Percentiles rank a stretch among this genome's conserved stretches.
Conservation (phyloP, 129 eudicot species). For the Pittosporum tobira region DNA sequence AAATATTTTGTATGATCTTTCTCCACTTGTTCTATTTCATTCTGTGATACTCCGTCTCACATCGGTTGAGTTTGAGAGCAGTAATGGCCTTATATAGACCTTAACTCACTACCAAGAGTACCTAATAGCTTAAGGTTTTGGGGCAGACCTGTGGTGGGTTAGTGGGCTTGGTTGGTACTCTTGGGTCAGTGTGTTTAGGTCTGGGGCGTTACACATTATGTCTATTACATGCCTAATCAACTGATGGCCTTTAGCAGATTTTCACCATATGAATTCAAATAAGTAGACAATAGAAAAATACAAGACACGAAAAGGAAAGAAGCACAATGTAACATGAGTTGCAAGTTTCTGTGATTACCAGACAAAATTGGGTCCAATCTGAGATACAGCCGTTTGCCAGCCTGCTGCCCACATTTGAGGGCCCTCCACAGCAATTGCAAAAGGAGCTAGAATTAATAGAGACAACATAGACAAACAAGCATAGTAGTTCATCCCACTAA, state of each 20-base stretch:
- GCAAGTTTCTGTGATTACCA: conserved; percentile 25
- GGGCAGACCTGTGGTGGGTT: too few relatives aligned
- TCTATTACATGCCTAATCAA: neutral
- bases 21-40: too few relatives aligned
- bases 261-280: neutral
- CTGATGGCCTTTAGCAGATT: neutral
- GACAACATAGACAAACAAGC: conserved; percentile 46
- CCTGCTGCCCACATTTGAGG: conserved; percentile 51
- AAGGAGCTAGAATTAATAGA: conserved; percentile 38
- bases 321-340: neutral
- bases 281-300: neutral
- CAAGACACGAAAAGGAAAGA: neutral
- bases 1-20: too few relatives aligned
- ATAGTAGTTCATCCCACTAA: conserved; percentile 48
- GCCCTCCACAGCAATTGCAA: conserved; percentile 46
- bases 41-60: too few relatives aligned
- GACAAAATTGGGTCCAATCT: conserved; percentile 38
- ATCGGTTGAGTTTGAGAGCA: too few relatives aligned
- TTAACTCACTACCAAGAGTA: too few relatives aligned
- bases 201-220: too few relatives aligned
- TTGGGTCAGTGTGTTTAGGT: too few relatives aligned
- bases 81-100: too few relatives aligned
- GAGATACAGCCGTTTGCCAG: conserved; percentile 35
- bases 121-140: too few relatives aligned
- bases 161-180: too few relatives aligned